phyloP scores from a whole-genome alignment of 441 rosid species.

The Kokia cookei region DNA sequence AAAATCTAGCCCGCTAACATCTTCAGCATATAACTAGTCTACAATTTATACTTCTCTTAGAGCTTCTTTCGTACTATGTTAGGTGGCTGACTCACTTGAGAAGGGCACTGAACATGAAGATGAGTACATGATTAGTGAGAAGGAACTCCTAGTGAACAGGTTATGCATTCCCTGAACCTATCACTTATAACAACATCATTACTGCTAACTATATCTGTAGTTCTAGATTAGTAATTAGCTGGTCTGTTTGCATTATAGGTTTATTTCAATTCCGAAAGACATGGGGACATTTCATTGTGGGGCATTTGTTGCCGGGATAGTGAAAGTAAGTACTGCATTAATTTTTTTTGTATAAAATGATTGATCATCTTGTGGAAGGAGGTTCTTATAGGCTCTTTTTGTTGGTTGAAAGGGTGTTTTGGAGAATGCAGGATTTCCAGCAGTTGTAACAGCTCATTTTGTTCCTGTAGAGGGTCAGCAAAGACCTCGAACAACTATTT shows the following conservation, averaged over 20 bases:
- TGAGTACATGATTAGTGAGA: constrained; percentile 99
- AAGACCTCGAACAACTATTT: constrained; percentile 86
- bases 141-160: constrained; percentile 95
- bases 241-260: constrained; percentile 39
- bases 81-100: constrained; percentile 99
- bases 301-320: constrained; percentile 97
- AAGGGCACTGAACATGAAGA: constrained; percentile 99
- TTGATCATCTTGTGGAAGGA: constrained; percentile 3
- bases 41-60: neutral
- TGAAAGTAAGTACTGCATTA: constrained; percentile 48
- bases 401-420: constrained; percentile 68
- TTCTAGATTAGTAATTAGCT: constrained; percentile 5
- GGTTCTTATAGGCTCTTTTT: constrained; percentile 8
- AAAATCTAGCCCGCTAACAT: neutral
- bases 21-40: neutral
- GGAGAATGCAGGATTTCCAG: constrained; percentile 89
- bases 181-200: constrained; percentile 1
- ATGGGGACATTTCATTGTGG: constrained; percentile 98
- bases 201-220: neutral
- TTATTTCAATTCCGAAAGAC: constrained; percentile 93
- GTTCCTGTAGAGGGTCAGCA: constrained; percentile 97
- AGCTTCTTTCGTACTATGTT: constrained; percentile 1
- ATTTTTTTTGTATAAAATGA: neutral
- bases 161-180: constrained; percentile 11
- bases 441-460: constrained; percentile 96